Conservation (phyloP, 2,329 filamentous ascomycete genomes). For the Fusarium bactridioides region DNA sequence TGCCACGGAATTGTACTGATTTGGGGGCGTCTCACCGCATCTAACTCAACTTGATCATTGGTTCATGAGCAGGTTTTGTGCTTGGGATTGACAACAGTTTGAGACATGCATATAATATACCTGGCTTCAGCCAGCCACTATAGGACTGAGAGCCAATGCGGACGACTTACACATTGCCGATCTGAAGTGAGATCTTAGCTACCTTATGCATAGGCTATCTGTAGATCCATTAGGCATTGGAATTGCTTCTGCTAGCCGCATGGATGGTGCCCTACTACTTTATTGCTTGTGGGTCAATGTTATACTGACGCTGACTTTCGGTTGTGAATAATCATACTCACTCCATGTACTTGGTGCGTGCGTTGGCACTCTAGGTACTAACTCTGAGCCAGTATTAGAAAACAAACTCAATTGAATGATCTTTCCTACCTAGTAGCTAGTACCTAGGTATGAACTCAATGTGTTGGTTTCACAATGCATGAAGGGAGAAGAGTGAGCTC, state of each 20-base stretch:
- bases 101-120: constrained; percentile 9
- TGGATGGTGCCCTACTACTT: not conserved
- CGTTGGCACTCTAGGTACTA: not conserved
- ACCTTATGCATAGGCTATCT: not conserved
- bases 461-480: not conserved
- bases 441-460: too few relatives aligned
- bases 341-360: not conserved
- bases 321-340: not conserved
- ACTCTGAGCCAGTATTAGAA: not conserved
- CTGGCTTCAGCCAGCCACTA: not conserved
- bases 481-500: not conserved
- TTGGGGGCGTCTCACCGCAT: not conserved
- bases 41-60: not conserved
- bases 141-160: not conserved
- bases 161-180: not conserved
- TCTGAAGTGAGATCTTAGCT: not conserved
- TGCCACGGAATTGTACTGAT: not conserved
- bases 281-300: too few relatives aligned
- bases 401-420: not conserved
- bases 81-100: not conserved
- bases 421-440: too few relatives aligned
- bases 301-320: not conserved
- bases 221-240: not conserved
- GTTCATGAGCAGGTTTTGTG: not conserved
- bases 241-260: not conserved